phyloP scores from a whole-genome alignment of 257 asterid genomes.

The Plantago elongata region DNA sequence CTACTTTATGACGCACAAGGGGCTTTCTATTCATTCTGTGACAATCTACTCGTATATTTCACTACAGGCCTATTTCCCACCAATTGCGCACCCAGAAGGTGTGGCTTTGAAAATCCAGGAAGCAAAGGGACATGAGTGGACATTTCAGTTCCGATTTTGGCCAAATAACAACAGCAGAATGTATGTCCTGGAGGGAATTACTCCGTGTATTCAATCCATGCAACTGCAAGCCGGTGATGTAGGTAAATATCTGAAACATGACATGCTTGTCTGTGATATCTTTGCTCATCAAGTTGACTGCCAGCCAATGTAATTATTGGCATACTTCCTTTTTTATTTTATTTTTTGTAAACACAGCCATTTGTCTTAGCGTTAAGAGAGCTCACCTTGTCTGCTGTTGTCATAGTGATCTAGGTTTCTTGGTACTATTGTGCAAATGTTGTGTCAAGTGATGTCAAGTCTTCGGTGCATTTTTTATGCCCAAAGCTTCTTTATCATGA shows the following conservation, averaged over 20 bases:
- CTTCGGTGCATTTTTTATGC: too few species aligned
- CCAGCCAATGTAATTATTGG: too few species aligned
- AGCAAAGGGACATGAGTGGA: slow-evolving; percentile 84
- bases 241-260: slow-evolving; percentile 47
- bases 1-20: too few species aligned
- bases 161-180: slow-evolving; percentile 96
- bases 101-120: slow-evolving; percentile 74
- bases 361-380: too few species aligned
- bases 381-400: too few species aligned
- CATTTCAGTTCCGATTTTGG: slow-evolving; percentile 95
- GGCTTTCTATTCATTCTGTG: too few species aligned
- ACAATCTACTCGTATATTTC: neutral
- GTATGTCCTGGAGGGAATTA: slow-evolving; percentile 97
- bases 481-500: too few species aligned
- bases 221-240: slow-evolving; percentile 95
- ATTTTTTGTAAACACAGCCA: neutral
- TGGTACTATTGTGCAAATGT: too few species aligned
- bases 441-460: too few species aligned
- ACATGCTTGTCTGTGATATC: slow-evolving; percentile 4
- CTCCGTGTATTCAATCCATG: slow-evolving; percentile 94
- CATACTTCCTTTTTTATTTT: neutral
- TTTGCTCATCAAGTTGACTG: too few species aligned
- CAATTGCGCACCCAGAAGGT: slow-evolving; percentile 86
- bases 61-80: slow-evolving; percentile 84
- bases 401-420: too few species aligned